Evolutionary conservation across 108 stramenopile species (phyloP).

Genomic region (Mayamaea pseudoterrestris): DNA sequence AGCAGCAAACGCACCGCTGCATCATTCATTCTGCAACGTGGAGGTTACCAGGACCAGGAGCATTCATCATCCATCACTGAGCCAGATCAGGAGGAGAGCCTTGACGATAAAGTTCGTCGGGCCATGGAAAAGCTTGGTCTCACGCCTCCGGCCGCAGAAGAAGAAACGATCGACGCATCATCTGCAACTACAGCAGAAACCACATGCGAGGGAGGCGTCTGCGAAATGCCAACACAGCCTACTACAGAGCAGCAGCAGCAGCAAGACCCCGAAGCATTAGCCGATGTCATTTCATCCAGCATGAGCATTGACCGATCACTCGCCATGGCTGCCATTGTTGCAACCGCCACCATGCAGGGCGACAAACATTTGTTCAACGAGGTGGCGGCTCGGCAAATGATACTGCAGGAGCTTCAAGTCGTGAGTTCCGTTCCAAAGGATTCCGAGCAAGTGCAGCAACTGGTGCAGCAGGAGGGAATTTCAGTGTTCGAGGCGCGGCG

Average conservation of each 20-base stretch:
- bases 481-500: constrained; percentile 47
- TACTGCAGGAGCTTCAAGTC: constrained; percentile 56
- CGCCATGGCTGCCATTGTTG: constrained; percentile 60
- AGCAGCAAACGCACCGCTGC: no score
- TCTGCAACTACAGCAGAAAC: no score
- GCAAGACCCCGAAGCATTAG: constrained; percentile 34
- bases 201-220: constrained; percentile 54
- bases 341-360: constrained; percentile 27
- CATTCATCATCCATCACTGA: background rate
- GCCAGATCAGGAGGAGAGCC: constrained; percentile 9
- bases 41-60: constrained; percentile 2
- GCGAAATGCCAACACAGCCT: constrained; percentile 23
- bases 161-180: constrained; percentile 4
- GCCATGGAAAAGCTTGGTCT: constrained; percentile 74
- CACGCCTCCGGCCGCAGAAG: constrained; percentile 12
- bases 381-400: constrained; percentile 48
- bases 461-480: constrained; percentile 58
- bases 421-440: constrained; percentile 46
- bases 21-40: no score
- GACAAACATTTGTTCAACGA: constrained; percentile 32
- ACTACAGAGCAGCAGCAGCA: constrained; percentile 1
- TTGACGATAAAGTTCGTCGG: constrained; percentile 66
- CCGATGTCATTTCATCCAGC: constrained; percentile 32
- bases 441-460: constrained; percentile 36
- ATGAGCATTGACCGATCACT: constrained; percentile 48